A percentile compares a stretch with the other conserved stretches of the same genome.
Conservation (phyloP, 2,329 filamentous ascomycete genomes). For the Aureobasidium sp. region DNA sequence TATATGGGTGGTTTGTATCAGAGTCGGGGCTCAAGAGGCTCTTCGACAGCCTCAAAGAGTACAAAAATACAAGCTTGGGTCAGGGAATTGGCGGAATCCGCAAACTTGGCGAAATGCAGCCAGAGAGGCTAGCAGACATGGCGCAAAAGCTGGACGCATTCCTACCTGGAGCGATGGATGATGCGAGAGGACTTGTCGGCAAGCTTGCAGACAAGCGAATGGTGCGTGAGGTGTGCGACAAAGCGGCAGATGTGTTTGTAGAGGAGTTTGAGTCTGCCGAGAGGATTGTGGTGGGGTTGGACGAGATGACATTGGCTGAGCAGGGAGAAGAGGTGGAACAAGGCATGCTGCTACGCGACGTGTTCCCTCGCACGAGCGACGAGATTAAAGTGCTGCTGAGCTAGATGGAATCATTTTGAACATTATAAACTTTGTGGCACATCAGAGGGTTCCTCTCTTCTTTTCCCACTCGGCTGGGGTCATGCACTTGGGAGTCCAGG, state of each 20-base stretch:
- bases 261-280: slow-evolving; percentile 71
- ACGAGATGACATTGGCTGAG: slow-evolving; percentile 41
- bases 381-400: slow-evolving; percentile 59
- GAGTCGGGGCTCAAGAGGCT: slow-evolving; percentile 67
- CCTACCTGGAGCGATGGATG: slow-evolving; percentile 84
- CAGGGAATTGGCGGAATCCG: slow-evolving; percentile 35
- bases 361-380: slow-evolving; percentile 58
- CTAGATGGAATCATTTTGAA: slow-evolving; percentile 29
- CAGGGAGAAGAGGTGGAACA: slow-evolving; percentile 32
- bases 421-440: neutral
- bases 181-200: slow-evolving; percentile 76
- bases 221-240: slow-evolving; percentile 69
- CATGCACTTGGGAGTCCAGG: slow-evolving; percentile 90
- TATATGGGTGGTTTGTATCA: slow-evolving; percentile 61
- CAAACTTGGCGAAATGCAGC: slow-evolving; percentile 51
- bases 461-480: slow-evolving; percentile 84
- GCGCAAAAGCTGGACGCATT: slow-evolving; percentile 83
- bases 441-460: slow-evolving; percentile 39
- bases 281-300: slow-evolving; percentile 51
- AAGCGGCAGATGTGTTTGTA: slow-evolving; percentile 78
- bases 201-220: slow-evolving; percentile 64
- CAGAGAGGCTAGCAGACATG: slow-evolving; percentile 54
- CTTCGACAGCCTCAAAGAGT: slow-evolving; percentile 49
- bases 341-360: slow-evolving; percentile 41
- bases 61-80: slow-evolving; percentile 30